Conservation (phyloP, 169 alveolate genomes). For the Cyclospora cayetanensis region DNA sequence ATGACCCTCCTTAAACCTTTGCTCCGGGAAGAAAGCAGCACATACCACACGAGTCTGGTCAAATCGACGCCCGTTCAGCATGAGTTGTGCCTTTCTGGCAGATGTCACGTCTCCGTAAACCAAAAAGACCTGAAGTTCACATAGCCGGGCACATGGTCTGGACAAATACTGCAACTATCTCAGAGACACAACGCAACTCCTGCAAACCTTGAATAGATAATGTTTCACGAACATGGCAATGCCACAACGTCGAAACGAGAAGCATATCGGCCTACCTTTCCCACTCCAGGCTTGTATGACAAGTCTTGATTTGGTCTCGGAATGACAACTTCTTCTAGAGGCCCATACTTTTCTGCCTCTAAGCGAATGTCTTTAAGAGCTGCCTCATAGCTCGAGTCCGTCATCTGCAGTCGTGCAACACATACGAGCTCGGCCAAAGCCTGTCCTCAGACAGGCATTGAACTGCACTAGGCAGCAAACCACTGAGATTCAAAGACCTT, state of each 20-base stretch:
- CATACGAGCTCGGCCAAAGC: neutral
- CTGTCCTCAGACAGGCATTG: too few relatives aligned
- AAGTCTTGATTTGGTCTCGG: conserved; percentile 86
- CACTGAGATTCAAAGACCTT: too few relatives aligned
- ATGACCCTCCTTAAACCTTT: conserved; percentile 81
- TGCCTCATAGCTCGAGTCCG: conserved; percentile 84
- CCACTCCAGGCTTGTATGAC: conserved; percentile 82
- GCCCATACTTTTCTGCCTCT: conserved; percentile 89
- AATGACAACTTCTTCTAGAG: conserved; percentile 85
- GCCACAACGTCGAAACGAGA: neutral
- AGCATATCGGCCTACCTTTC: conserved; percentile 66
- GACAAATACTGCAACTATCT: neutral
- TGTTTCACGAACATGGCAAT: neutral
- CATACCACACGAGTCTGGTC: conserved; percentile 89
- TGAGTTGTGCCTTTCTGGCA: conserved; percentile 89
- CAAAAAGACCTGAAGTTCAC: conserved; percentile 81
- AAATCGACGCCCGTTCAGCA: conserved; percentile 88
- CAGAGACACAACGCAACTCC: neutral
- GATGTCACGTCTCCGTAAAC: conserved; percentile 82
- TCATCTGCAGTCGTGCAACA: conserved; percentile 23
- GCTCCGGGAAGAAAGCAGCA: conserved; percentile 91
- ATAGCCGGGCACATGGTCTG: neutral
- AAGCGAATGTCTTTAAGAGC: conserved; percentile 81
- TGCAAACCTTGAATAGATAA: neutral
- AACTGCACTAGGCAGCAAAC: neutral